Evolutionary conservation across 2,329 filamentous ascomycete genomes (phyloP).

Genomic region (Tolypocladium paradoxum): DNA sequence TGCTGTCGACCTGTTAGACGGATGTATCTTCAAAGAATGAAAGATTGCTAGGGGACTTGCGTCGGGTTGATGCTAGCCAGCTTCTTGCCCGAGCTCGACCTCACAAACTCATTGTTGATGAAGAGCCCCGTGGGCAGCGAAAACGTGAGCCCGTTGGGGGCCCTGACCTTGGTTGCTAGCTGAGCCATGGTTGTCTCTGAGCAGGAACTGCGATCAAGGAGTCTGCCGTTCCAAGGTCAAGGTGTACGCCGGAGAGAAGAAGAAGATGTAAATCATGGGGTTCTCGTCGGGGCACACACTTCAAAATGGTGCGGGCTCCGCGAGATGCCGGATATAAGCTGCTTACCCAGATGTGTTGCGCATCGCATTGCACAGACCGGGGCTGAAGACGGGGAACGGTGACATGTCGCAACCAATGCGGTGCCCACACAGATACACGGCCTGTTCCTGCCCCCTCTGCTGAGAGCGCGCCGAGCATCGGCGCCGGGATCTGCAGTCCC

Average conservation of each 20-base stretch:
- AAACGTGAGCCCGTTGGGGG: constrained; percentile 54
- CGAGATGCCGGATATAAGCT: not conserved
- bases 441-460: not conserved
- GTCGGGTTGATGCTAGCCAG: constrained; percentile 50
- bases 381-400: not conserved
- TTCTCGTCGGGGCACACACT: not conserved
- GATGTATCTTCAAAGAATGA: no score
- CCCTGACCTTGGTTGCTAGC: constrained; percentile 16
- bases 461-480: not conserved
- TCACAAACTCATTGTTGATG: constrained; percentile 68
- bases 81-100: constrained; percentile 41
- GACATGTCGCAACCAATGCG: not conserved
- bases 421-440: not conserved
- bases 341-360: not conserved
- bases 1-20: no score
- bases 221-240: not conserved
- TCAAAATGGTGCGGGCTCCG: not conserved
- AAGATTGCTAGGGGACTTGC: constrained; percentile 16
- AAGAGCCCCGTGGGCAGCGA: constrained; percentile 59
- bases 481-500: not conserved
- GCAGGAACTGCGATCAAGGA: no score
- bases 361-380: not conserved
- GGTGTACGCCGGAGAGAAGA: not conserved
- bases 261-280: not conserved
- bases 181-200: constrained; percentile 8